These are phyloP conservation scores for Saccharomycopsis fodiens DNA, from an alignment of 805 yeast genomes.

Conservation along the genomic window DNA sequence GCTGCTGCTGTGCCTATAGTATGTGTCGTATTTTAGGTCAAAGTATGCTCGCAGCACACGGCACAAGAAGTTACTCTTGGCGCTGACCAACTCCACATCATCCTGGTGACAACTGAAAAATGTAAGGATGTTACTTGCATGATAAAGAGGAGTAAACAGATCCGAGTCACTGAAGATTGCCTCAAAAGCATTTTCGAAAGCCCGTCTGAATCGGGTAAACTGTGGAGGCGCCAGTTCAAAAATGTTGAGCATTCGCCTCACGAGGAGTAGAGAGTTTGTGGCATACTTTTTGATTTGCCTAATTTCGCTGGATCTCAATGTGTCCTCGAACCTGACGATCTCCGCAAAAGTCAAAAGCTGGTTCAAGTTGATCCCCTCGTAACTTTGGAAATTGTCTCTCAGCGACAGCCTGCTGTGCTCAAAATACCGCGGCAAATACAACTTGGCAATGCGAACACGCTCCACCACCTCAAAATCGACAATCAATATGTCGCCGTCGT, in stretches of 20 bases:
- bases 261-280: conserved; percentile 4
- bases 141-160: not conserved
- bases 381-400: conserved; percentile 1
- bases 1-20: not conserved
- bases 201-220: not conserved
- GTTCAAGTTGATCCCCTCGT: conserved; percentile 12
- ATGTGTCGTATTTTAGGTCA: conserved; percentile 13
- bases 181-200: conserved; percentile 13
- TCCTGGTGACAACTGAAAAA: conserved; percentile 17
- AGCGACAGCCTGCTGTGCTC: not conserved
- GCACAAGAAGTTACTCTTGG: conserved; percentile 14
- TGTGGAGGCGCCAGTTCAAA: not conserved
- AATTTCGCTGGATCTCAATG: not conserved
- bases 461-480: conserved; percentile 11
- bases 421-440: conserved; percentile 11
- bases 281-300: conserved; percentile 6
- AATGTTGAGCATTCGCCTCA: conserved; percentile 6
- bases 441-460: conserved; percentile 2
- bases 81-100: conserved; percentile 1
- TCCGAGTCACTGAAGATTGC: conserved; percentile 3
- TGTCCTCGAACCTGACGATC: not conserved
- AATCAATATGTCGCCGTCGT: conserved; percentile 4
- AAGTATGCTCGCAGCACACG: conserved; percentile 8
- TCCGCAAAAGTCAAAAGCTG: conserved; percentile 14
- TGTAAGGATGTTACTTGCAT: conserved; percentile 2